These are phyloP conservation scores for Candida coquimbonensis DNA, from an alignment of 805 yeast species.

Conservation along the genomic window DNA sequence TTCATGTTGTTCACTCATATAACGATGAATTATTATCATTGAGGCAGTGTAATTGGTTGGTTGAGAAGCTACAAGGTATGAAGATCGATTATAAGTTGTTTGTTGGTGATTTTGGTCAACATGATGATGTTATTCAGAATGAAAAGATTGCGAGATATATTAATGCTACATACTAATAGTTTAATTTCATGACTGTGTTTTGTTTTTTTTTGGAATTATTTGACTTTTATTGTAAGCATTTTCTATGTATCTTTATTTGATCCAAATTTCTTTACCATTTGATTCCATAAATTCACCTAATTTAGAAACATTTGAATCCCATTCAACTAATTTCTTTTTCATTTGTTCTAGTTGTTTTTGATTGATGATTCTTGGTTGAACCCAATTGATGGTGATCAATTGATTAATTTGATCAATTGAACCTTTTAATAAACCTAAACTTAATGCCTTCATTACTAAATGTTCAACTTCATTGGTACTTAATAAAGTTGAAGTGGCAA, in stretches of 20 bases:
- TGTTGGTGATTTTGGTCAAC: slow-evolving; percentile 45
- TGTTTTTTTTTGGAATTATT: background rate
- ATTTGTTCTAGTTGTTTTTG: slow-evolving; percentile 70
- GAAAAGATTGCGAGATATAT: slow-evolving; percentile 30
- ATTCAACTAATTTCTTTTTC: slow-evolving; percentile 62
- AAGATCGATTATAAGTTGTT: slow-evolving; percentile 16
- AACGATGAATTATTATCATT: slow-evolving; percentile 58
- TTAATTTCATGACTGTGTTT: background rate
- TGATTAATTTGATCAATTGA: slow-evolving; percentile 80
- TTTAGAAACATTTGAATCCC: slow-evolving; percentile 71
- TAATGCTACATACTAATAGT: slow-evolving; percentile 10
- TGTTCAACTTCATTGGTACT: slow-evolving; percentile 70
- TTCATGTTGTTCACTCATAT: slow-evolving; percentile 50
- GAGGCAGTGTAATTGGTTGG: slow-evolving; percentile 40
- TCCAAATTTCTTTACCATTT: slow-evolving; percentile 63
- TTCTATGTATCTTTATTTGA: slow-evolving; percentile 20
- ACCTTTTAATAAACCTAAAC: slow-evolving; percentile 81
- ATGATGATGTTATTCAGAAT: slow-evolving; percentile 55
- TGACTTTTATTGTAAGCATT: background rate
- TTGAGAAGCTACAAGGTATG: slow-evolving; percentile 25
- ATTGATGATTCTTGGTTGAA: slow-evolving; percentile 91
- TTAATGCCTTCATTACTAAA: slow-evolving; percentile 84
- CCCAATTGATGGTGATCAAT: slow-evolving; percentile 81
- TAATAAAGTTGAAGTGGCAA: slow-evolving; percentile 64
- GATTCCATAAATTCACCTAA: slow-evolving; percentile 55